Base-by-base conservation (phyloP, 352 stramenopile genomes). In the Peronospora tabacina region DNA sequence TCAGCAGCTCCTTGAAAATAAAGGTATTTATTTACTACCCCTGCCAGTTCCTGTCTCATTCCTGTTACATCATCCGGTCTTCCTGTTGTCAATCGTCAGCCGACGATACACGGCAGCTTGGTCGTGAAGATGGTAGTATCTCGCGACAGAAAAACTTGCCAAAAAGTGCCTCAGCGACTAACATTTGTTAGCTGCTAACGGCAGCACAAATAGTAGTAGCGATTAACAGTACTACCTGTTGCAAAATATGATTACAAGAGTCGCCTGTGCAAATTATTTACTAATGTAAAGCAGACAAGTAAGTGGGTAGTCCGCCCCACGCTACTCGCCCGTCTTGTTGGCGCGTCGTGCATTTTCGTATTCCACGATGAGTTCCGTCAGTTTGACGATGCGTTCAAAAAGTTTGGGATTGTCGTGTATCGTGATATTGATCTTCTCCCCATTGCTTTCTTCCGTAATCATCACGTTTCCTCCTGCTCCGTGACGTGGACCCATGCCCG, bases 401-500 rank as follows among this genome's bases (percentile, higher is more conserved):
- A 45, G 41, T 12, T 36, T 29, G 3, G 41, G 34, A 22, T 50
- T 44, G 8, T 49, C 43, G 30, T 22, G 39, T 36, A 56, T 13
- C 33, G 39, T 49, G 0, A 56, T 26, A 3, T 11, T 30, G 10
- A 50, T 30, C 22, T 32, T 45, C 0, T 41, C 49, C 29, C 30
- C 49, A 1, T 56, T 49, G 7, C 30, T 11, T 11, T 57, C 11
- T 17, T 56, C 49, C 11, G 28, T n/a, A 20, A 49, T 49, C 3
- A 32, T 11, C 0, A 56, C 33, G 0, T 22, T 39, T 3, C 38
- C 47, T 40, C 10, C 42, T 11, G 9, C 15, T 17, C 13, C 15
- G 3, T 16, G 13, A 28, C 38, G 38, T 22, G 2, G 20, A 7
- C n/a, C 35, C 19, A 5, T 16, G 7, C n/a, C 22, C 8, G 9